Base-by-base conservation (phyloP, 306 rosid genomes). In the Castanea sativa region DNA sequence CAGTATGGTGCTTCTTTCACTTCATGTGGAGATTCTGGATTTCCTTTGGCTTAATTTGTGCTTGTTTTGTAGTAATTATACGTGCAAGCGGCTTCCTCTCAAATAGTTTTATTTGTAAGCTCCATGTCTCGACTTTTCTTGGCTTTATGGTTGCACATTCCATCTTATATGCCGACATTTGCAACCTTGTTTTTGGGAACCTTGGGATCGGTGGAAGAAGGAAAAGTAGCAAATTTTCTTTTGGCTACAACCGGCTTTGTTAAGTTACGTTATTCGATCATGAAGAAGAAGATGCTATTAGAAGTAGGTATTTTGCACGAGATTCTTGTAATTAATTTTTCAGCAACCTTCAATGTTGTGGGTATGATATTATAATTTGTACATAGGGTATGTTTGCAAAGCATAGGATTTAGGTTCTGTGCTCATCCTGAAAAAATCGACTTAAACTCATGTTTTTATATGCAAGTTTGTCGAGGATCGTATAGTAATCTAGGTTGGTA, bases 71-170 rank as follows among this genome's bases (percentile, higher is more conserved):
- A 58, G 86, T 90, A 86, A 92, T 85, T 35, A 80, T 92, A 70
- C 95, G 94, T 61, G 93, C 98, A 59, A 85, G 79, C 88, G 92
- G 99, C 79, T 92, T 95, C 85, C 91, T 95, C 82, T 94, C 98
- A 2, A 94, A 94, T 84, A 92, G 98, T 84, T 95, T 77, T 79
- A 92, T 92, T 73, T 89, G 99, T 94, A 85, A 94, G 99, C 90
- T 76, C 63, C 60, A 78, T 63, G 55, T 33, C 68, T 53, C 64
- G 61, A 56, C 61, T 30, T 4, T 74, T 76, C 32, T 55, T 29
- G 21, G 21, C 6, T 61, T 23, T 74, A 20, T 75, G n/a, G 27
- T 58, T 70, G 79, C 30, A 16, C 58, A 33, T 23, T 77, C 60
- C 79, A 45, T 52, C 68, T 51, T 5, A 3, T 56, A 56, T 83